Base-by-base conservation (phyloP, 2,329 filamentous ascomycete genomes). In the Paecilomyces dactylethromorphus region DNA sequence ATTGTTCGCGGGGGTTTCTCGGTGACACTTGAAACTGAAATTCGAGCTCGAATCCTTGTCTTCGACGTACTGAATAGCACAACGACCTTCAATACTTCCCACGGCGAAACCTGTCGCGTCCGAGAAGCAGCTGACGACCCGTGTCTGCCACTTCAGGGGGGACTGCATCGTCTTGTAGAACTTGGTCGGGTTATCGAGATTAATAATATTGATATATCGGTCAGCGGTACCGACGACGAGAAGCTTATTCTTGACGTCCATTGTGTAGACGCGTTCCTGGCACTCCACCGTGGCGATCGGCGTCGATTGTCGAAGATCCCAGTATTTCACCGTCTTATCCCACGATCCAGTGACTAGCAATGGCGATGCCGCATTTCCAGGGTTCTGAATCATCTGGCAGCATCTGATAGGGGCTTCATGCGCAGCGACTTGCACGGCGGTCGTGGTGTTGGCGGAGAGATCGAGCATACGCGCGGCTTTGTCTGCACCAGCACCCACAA, bases 11-110 rank as follows among this genome's bases (percentile, higher is more conserved):
- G 89, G 85, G 4, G 86, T 84, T 68, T 96, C 91, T 60, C 94
- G 92, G 76, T 99, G 94, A 77, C 94, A 99, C 78, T 97, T 97
- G 86, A 99, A 99, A 50, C 91, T 96, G 81, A 99, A 99, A 80
- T 99, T 97, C 70, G 88, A 89, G 68, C 87, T 84, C 2, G 89
- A 80, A 72, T 99, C 92, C 76, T 97, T 97, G 51, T 99, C 94
- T 69, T 99, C 93, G 35, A 97, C 91, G 69, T 99, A 97, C 73
- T 99, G 94, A 63, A 99, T 99, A 1, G 94, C 94, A 74, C 94
- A 99, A 58, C 94, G 89, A 31, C 94, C 94, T 74, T 99, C 94
- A 68, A 99, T 96, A 71, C 91, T 96, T 57, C 94, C 94, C 55
- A 99, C 90, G 0, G 94, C 94, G 70, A 96, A 99, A 5, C 94